Base-by-base conservation (phyloP, 768 basidiomycete genomes). In the Suillus subalutaceus region DNA sequence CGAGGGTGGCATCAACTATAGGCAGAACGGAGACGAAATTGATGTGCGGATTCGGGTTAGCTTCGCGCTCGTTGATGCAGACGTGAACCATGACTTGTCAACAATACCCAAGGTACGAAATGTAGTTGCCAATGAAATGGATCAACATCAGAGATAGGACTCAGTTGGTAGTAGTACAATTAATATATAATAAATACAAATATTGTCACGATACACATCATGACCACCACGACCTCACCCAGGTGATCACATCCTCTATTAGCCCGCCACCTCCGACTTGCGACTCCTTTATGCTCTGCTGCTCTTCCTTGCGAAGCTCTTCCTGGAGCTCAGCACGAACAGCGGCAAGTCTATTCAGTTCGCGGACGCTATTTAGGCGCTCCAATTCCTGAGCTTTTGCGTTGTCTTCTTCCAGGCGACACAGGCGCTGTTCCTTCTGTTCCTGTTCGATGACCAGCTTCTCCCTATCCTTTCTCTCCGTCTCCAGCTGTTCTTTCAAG, bases 1-100 rank as follows among this genome's bases (percentile, higher is more conserved):
- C 81, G 38, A 83, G 80, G 7, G 77, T 80, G 16, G 76, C 26
- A 56, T 84, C 80, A 7, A 67, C 37, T 61, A 71, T 72, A 66
- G 83, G 83, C 12, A 95, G 79, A 26, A 86, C 79, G 3, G 86
- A 80, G 52, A 93, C 90, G 74, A 93, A 94, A 75, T 93, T 93
- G 68, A 94, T 81, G 72, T 87, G 80, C 6, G 88, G 86, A 69
- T 94, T 94, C 15, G 92, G 93, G 72, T 90, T 93, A 0, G 82
- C 35, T 72, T 90, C 88, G 32, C 78, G 81, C 70, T 90, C 88
- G 72, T 94, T 93, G 62, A 91, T 73, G 56, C 91, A 84, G 26
- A 85, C 74, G 71, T 92, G 89, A n/a, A 91, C 91, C 92, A 94
- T 91, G 26, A 61, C 64, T 68, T 56, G n/a, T n/a, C 13, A 26